Percentiles rank a stretch among this genome's conserved stretches.
These are phyloP conservation scores for Apiotrichum mycotoxinovorans DNA, from an alignment of 1,284 basidiomycete species.

Conservation along the genomic window DNA sequence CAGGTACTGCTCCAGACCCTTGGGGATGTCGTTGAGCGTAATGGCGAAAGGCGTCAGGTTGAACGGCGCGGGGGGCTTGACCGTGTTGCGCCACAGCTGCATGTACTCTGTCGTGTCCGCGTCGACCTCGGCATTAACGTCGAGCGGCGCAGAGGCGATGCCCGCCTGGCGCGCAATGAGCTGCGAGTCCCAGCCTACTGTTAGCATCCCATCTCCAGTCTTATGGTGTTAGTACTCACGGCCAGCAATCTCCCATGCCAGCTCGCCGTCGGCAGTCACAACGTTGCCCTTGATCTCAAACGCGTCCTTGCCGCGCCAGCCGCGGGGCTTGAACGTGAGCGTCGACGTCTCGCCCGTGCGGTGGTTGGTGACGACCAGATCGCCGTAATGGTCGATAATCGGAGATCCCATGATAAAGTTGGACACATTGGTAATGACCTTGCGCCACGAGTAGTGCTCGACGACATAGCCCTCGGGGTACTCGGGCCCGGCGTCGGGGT, in stretches of 20 bases:
- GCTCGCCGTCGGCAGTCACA: conserved; percentile 61
- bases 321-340: conserved; percentile 91
- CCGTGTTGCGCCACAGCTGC: conserved; percentile 84
- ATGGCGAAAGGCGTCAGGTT: conserved; percentile 94
- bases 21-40: conserved; percentile 60
- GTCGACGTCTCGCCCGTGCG: conserved; percentile 85
- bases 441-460: conserved; percentile 55
- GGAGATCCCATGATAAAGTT: conserved; percentile 92
- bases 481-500: conserved; percentile 44
- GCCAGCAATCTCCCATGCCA: conserved; percentile 86
- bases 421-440: conserved; percentile 88
- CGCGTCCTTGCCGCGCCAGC: conserved; percentile 88
- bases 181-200: conserved; percentile 80
- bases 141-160: conserved; percentile 62
- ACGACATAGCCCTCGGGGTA: conserved; percentile 39
- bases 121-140: conserved; percentile 45
- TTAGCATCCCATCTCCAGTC: conserved; percentile 10
- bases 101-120: conserved; percentile 44
- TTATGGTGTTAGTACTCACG: conserved; percentile 42
- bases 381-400: conserved; percentile 95
- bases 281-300: conserved; percentile 89
- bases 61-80: conserved; percentile 78
- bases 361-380: conserved; percentile 88
- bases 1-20: conserved; percentile 64
- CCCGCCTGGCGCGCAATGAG: conserved; percentile 78